Percentiles rank a stretch among this genome's conserved stretches.
Evolutionary conservation across 2,329 filamentous ascomycete species (phyloP).

Genomic region (Zymoseptoria ardabiliae): DNA sequence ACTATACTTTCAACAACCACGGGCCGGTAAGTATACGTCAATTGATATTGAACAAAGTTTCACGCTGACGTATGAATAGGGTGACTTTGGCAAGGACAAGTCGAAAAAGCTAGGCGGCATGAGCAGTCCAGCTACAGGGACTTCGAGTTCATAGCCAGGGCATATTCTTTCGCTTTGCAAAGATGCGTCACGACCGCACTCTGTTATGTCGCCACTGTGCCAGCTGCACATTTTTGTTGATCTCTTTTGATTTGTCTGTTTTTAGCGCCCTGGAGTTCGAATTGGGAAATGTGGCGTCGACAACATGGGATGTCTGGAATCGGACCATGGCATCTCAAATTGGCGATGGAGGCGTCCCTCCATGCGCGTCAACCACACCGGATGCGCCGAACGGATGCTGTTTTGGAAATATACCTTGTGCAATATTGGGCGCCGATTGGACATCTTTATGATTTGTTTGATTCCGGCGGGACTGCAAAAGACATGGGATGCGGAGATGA

Average conservation of each 20-base stretch:
- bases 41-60: slow-evolving; percentile 31
- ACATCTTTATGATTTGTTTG: neutral
- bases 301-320: neutral
- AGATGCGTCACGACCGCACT: neutral
- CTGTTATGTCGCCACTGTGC: neutral
- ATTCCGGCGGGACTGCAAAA: neutral
- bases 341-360: neutral
- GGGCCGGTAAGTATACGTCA: slow-evolving; percentile 26
- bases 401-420: neutral
- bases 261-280: neutral
- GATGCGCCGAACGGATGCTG: too few relatives aligned
- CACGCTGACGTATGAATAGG: neutral
- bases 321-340: neutral
- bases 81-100: slow-evolving; percentile 23
- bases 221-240: neutral
- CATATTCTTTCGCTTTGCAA: neutral
- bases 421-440: neutral
- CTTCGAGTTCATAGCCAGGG: slow-evolving; percentile 6
- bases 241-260: neutral
- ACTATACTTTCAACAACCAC: slow-evolving; percentile 43
- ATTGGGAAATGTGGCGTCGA: neutral
- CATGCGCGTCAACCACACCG: neutral
- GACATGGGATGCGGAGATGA: neutral
- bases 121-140: slow-evolving; percentile 16
- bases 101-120: slow-evolving; percentile 12